Evolutionary conservation across 2,329 filamentous ascomycete genomes (phyloP), one percentile per base, ranked within the genome.

Genomic region (Sporothrix phasma): DNA sequence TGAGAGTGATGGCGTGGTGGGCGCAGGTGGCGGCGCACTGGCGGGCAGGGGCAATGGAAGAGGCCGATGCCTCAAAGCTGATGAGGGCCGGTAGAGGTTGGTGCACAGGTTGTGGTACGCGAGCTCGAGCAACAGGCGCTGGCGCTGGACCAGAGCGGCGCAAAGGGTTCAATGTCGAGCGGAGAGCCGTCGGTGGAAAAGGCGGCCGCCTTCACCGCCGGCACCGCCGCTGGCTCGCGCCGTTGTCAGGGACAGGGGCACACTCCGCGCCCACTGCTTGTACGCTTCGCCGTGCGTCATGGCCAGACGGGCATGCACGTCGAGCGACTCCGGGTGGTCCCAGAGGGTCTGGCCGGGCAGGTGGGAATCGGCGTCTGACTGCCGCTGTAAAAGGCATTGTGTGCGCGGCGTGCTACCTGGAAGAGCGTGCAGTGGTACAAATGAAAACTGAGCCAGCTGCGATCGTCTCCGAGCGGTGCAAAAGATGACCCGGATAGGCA

Each of bases 61-160:
- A 58, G 4, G 51, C 51, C 2, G 51, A 39, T 8, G 31, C 19
- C 39, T 34, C 19, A n/a, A 61, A 61, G 43, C 43, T 24, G 43
- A 61, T 61, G 41, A 61, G 37, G 17, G 58, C 8, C 58, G 58
- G n/a, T 61, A 61, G n/a, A 61, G 29, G 58, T 61, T 61, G 58
- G 47, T 17, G 43, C 43, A 26, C n/a, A 61, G 29, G n/a, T 61
- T 61, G n/a, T 61, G 58, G 29, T 61, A 61, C 58, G 47, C 39
- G n/a, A 61, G n/a, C 19, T 61, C 58, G 10, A 61, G 19, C 0
- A 61, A 41, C 10, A 61, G n/a, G 0, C 58, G 41, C n/a, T 61
- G 58, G 2, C 58, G 41, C 43, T 61, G 58, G n/a, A 61, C 58
- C 58, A 61, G 29, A 61, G 26, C 17, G 58, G 58, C 13, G 58